These are phyloP conservation scores for Trichaptum fuscoviolaceum DNA, from an alignment of 768 basidiomycete species.

Conservation along the genomic window DNA sequence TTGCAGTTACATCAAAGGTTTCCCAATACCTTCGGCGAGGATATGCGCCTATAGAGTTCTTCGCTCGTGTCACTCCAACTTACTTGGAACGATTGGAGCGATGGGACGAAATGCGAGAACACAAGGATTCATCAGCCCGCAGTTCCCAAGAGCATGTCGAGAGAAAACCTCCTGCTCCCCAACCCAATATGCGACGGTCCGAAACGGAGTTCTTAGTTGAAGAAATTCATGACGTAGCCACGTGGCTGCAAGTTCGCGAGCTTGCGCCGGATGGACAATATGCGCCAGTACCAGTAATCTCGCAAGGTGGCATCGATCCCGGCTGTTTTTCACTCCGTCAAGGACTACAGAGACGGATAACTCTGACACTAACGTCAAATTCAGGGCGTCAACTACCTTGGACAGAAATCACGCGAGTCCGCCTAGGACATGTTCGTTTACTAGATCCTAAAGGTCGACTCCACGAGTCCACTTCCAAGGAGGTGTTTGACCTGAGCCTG, in stretches of 20 bases:
- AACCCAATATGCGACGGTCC: conserved; percentile 83
- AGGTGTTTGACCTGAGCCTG: conserved; percentile 67
- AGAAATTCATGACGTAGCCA: conserved; percentile 87
- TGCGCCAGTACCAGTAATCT: conserved; percentile 74
- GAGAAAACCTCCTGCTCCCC: conserved; percentile 30
- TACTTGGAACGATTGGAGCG: conserved; percentile 87
- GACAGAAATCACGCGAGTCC: conserved; percentile 71
- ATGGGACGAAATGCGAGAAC: conserved; percentile 92
- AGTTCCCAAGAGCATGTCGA: conserved; percentile 1
- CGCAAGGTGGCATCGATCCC: conserved; percentile 68
- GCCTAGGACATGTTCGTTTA: conserved; percentile 78
- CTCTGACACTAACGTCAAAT: conserved; percentile 73
- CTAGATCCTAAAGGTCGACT: conserved; percentile 79
- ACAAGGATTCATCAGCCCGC: conserved; percentile 33
- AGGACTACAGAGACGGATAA: conserved; percentile 83
- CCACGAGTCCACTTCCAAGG: conserved; percentile 71
- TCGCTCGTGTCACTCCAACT: conserved; percentile 72
- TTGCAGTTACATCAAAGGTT: conserved; percentile 70
- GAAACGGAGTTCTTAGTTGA: conserved; percentile 89
- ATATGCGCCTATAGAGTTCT: conserved; percentile 88
- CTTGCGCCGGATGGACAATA: conserved; percentile 83
- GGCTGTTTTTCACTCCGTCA: conserved; percentile 89
- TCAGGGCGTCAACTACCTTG: conserved; percentile 89
- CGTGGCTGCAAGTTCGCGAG: conserved; percentile 83
- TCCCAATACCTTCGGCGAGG: conserved; percentile 65